phyloP scores from a whole-genome alignment of 371 early-diverging fungal species.

The Smittium mucronatum region DNA sequence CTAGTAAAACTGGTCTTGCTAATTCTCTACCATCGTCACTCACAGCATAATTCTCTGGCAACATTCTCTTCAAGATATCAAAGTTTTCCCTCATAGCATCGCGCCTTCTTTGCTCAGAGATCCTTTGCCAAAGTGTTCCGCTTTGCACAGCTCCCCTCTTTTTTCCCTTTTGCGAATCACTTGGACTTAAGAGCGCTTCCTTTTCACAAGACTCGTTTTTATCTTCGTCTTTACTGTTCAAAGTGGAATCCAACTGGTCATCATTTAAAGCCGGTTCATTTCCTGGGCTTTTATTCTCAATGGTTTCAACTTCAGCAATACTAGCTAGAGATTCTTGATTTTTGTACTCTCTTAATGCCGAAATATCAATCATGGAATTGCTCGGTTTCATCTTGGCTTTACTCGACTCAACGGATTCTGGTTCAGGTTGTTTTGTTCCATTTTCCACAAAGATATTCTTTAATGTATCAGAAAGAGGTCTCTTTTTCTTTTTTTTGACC shows the following conservation, averaged over 20 bases:
- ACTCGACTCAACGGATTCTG: neutral
- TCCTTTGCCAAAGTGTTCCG: slow-evolving; percentile 28
- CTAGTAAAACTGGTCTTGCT: slow-evolving; percentile 30
- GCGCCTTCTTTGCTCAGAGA: slow-evolving; percentile 31
- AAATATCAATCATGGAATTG: no score
- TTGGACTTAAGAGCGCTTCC: neutral
- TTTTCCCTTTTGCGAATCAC: neutral
- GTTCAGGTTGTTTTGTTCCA: neutral
- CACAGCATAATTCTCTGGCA: slow-evolving; percentile 30
- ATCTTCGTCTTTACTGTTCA: neutral
- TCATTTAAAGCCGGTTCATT: no score
- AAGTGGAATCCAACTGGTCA: neutral
- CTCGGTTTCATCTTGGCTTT: no score
- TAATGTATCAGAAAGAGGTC: neutral
- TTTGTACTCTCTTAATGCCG: neutral
- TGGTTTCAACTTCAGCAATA: slow-evolving; percentile 16
- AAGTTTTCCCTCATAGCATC: slow-evolving; percentile 38
- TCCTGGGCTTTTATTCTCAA: neutral
- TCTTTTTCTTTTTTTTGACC: neutral
- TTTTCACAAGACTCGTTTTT: neutral
- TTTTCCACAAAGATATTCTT: neutral
- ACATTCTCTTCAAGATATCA: slow-evolving; percentile 33
- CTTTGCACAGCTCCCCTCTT: neutral
- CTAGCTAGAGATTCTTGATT: slow-evolving; percentile 21
- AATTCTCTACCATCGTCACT: slow-evolving; percentile 35